A percentile compares a stretch with the other conserved stretches of the same genome.
Conservation (phyloP, 306 rosid genomes). For the Astragalus glycyphyllos region DNA sequence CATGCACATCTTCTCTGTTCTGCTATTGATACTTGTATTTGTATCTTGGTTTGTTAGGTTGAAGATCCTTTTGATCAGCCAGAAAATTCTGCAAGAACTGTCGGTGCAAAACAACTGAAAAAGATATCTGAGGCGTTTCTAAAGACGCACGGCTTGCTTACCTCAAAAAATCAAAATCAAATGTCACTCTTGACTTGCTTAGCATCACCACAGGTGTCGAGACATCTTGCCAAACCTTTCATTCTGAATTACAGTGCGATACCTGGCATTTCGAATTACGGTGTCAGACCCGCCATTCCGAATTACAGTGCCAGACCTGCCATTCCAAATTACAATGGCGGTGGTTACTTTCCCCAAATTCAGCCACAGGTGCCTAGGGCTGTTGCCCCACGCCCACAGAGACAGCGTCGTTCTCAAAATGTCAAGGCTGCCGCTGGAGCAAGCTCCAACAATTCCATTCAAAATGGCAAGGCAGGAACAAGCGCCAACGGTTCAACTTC, state of each 20-base stretch:
- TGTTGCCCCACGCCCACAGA: not conserved
- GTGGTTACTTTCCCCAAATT: slow-evolving; percentile 42
- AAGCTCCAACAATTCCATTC: slow-evolving; percentile 34
- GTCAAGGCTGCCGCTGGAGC: slow-evolving; percentile 32
- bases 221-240: slow-evolving; percentile 4
- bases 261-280: slow-evolving; percentile 10
- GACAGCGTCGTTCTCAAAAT: slow-evolving; percentile 36
- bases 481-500: slow-evolving; percentile 35
- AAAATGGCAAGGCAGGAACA: slow-evolving; percentile 34
- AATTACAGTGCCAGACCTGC: not conserved
- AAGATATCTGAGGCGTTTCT: slow-evolving; percentile 65
- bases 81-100: slow-evolving; percentile 70
- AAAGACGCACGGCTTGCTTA: slow-evolving; percentile 45
- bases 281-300: slow-evolving; percentile 1
- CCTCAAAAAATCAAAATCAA: slow-evolving; percentile 42
- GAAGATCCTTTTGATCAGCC: slow-evolving; percentile 98
- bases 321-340: slow-evolving; percentile 1
- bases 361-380: slow-evolving; percentile 39
- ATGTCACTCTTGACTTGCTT: slow-evolving; percentile 50
- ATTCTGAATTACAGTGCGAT: slow-evolving; percentile 2
- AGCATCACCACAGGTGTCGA: slow-evolving; percentile 51
- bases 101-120: slow-evolving; percentile 50
- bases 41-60: slow-evolving; percentile 56
- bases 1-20: slow-evolving; percentile 20
- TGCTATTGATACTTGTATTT: slow-evolving; percentile 42